Evolutionary conservation across 352 stramenopile species (phyloP), one percentile per base, ranked within the genome.

Genomic region (Pythium volutum): DNA sequence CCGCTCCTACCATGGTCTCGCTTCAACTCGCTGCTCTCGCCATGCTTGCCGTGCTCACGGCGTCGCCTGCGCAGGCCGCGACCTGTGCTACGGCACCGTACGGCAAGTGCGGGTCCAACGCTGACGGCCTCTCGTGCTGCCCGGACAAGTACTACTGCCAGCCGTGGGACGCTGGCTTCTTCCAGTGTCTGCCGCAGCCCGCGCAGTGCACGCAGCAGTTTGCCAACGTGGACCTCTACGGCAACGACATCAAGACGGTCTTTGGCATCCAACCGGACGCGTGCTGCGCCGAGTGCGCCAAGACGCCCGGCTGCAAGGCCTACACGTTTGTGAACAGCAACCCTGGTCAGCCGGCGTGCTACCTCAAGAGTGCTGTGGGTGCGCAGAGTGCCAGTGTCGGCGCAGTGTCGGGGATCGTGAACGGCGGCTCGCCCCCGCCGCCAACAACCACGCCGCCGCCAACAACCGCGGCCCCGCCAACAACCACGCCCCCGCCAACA

Each of bases 271-370:
- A 69, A 33, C 71, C 71, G 3, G 34, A 39, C 34, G 62, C 69
- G 22, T 79, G 72, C 52, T 79, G 71, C 36, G 53, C 43, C 7
- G 47, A 70, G 51, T 79, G 71, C 50, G 33, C 61, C 9, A 42
- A 59, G 41, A 79, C 69, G 2, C 7, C 59, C 5, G 66, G 62
- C 20, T 79, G 71, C 53, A 57, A 62, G 15, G 71, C 36, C 6
- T 79, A 79, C 62, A 77, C 72, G 27, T 79, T 75, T 27, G 59
- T 75, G 33, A 77, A 79, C 70, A 61, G 66, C 42, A 75, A 75
- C 54, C 55, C 67, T 7, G 67, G 67, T 22, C 52, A 63, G 22
- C 59, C 71, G 26, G 59, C 67, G 25, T 77, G 71, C 59, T 77
- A 77, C 59, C 43, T 77, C n/a, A 77, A 77, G 70, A 71, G 36